phyloP scores from a whole-genome alignment of 805 yeast genomes.

The Clavispora vitiphila region DNA sequence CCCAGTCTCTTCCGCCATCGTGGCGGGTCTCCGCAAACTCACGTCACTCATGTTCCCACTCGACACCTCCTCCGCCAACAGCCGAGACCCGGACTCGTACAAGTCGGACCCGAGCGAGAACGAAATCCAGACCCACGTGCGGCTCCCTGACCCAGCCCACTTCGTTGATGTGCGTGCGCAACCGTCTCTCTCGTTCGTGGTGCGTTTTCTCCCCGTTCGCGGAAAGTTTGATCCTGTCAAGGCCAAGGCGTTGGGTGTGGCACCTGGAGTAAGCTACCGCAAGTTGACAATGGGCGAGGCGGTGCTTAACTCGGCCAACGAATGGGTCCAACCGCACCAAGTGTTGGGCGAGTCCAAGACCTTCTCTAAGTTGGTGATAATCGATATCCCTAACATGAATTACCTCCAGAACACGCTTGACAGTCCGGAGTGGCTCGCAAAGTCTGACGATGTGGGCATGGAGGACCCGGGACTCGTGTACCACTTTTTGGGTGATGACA shows the following conservation, averaged over 20 bases:
- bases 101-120: constrained; percentile 32
- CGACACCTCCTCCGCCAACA: constrained; percentile 37
- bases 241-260: constrained; percentile 68
- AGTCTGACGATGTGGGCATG: constrained; percentile 23
- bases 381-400: constrained; percentile 62
- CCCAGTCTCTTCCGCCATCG: neutral
- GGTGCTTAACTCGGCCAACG: constrained; percentile 57
- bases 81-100: constrained; percentile 33
- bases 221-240: constrained; percentile 69
- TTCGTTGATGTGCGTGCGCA: constrained; percentile 27
- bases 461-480: constrained; percentile 54
- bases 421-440: constrained; percentile 27
- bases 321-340: constrained; percentile 56
- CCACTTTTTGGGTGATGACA: constrained; percentile 67
- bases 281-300: constrained; percentile 55
- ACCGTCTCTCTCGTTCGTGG: constrained; percentile 60
- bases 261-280: constrained; percentile 56
- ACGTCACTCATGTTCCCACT: constrained; percentile 55
- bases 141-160: constrained; percentile 21
- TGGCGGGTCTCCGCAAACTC: constrained; percentile 25
- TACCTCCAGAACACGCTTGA: constrained; percentile 35
- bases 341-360: constrained; percentile 61
- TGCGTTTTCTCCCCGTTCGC: constrained; percentile 60
- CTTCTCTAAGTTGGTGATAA: constrained; percentile 56
- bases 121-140: constrained; percentile 36